A percentile compares a stretch with the other conserved stretches of the same genome.
Conservation (phyloP, 495 filamentous ascomycete species). For the Acidomyces sp. region DNA sequence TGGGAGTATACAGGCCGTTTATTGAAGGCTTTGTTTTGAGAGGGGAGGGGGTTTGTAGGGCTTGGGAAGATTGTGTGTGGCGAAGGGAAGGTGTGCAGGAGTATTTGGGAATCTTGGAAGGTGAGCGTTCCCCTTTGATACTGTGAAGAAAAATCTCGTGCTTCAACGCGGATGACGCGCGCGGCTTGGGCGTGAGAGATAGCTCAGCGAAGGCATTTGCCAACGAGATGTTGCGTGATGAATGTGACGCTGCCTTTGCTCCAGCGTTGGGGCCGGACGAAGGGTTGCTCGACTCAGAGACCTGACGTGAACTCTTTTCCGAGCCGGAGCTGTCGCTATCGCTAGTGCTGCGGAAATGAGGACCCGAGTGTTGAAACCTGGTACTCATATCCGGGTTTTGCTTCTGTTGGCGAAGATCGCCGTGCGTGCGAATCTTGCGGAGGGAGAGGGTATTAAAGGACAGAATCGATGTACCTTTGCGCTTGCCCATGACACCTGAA, state of each 20-base stretch:
- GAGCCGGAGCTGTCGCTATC: slow-evolving; percentile 2
- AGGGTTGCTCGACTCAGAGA: slow-evolving; percentile 5
- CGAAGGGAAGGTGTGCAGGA: slow-evolving; percentile 18
- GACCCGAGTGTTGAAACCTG: slow-evolving; percentile 11
- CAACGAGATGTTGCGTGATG: slow-evolving; percentile 11
- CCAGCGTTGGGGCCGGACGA: not conserved
- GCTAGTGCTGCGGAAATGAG: slow-evolving; percentile 5
- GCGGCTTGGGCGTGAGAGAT: slow-evolving; percentile 20
- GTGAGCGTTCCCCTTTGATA: slow-evolving; percentile 16
- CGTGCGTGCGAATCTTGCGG: slow-evolving; percentile 14
- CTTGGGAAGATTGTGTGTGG: slow-evolving; percentile 14
- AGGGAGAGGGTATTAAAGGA: slow-evolving; percentile 11
- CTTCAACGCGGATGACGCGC: slow-evolving; percentile 2
- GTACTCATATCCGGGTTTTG: slow-evolving; percentile 2
- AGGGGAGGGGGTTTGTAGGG: slow-evolving; percentile 13
- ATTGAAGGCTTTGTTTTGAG: slow-evolving; percentile 26
- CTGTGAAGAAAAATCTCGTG: slow-evolving; percentile 16
- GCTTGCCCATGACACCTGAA: slow-evolving; percentile 39
- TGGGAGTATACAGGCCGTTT: slow-evolving; percentile 19
- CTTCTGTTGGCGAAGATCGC: not conserved
- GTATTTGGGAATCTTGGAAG: slow-evolving; percentile 21
- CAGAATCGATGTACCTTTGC: slow-evolving; percentile 51
- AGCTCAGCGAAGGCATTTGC: slow-evolving; percentile 26
- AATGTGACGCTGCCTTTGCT: not conserved
- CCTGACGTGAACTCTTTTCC: slow-evolving; percentile 2